Conservation (phyloP, 2,329 filamentous ascomycete species). For the Aquanectria penicillioides region DNA sequence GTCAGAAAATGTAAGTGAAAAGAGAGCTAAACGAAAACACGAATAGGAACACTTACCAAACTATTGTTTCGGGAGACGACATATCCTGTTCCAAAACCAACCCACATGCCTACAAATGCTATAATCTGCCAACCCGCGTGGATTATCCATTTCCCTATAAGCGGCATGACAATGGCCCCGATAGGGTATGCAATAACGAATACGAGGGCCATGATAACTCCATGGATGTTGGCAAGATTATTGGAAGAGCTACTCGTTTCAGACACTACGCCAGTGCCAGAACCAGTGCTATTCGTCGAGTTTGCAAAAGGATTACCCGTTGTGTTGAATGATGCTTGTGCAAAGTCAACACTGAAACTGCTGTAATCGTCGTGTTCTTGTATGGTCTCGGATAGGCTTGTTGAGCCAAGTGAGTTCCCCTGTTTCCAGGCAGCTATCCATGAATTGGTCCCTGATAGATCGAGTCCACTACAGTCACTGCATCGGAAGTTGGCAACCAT, state of each 20-base stretch:
- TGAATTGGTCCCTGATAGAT: conserved; percentile 50
- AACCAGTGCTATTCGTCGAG: not conserved
- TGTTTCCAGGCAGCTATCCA: conserved; percentile 67
- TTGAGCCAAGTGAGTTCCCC: conserved; percentile 58
- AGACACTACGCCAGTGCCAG: not conserved
- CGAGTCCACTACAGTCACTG: conserved; percentile 60
- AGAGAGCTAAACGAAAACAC: not conserved
- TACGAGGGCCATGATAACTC: conserved; percentile 67
- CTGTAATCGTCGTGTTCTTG: conserved; percentile 56
- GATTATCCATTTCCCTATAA: conserved; percentile 63
- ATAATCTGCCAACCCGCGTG: conserved; percentile 65
- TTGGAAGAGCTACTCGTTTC: not conserved
- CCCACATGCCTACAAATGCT: conserved; percentile 65
- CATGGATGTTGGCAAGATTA: conserved; percentile 52
- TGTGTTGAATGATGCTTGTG: conserved; percentile 54
- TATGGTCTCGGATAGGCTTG: conserved; percentile 52
- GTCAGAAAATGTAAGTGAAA: conserved; percentile 13
- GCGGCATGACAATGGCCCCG: conserved; percentile 66
- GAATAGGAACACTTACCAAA: conserved; percentile 49
- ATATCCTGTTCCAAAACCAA: conserved; percentile 65
- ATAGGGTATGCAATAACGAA: conserved; percentile 68
- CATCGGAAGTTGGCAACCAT: conserved; percentile 71
- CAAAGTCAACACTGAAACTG: conserved; percentile 60
- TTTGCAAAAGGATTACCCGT: conserved; percentile 65
- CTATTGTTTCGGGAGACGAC: conserved; percentile 50